Conservation (phyloP, 371 early-diverging fungal species). For the Haplosporangium sp. region DNA sequence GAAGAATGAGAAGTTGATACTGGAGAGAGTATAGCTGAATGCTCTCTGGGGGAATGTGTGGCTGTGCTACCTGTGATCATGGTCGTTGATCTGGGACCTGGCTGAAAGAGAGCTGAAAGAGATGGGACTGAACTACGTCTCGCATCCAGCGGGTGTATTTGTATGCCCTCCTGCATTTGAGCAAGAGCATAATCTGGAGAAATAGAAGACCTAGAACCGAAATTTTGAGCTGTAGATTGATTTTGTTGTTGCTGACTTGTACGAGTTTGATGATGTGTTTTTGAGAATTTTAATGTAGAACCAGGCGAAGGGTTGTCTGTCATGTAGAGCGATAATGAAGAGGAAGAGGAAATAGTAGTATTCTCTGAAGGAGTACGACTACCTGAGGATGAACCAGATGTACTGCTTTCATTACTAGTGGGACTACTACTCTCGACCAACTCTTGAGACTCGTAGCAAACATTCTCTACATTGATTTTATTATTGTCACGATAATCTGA, state of each 20-base stretch:
- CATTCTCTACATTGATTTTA: background rate
- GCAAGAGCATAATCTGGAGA: background rate
- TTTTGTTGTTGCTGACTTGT: background rate
- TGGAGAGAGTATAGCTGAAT: background rate
- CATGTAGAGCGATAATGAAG: constrained; percentile 24
- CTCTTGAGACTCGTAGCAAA: constrained; percentile 4
- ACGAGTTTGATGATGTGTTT: background rate
- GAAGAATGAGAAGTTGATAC: background rate
- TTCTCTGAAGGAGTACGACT: constrained; percentile 1
- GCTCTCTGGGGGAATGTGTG: background rate
- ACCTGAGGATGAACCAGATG: background rate
- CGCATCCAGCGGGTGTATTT: background rate
- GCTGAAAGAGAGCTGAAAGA: constrained; percentile 13
- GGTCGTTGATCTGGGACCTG: constrained; percentile 25
- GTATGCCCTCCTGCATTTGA: background rate
- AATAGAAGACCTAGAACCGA: background rate
- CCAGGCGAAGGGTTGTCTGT: background rate
- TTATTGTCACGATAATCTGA: background rate
- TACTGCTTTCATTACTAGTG: constrained; percentile 3
- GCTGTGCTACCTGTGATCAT: constrained; percentile 3
- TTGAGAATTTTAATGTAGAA: background rate
- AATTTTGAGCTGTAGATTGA: too few relatives aligned
- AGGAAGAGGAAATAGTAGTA: constrained; percentile 23
- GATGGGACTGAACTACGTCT: constrained; percentile 2
- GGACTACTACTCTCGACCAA: background rate